Evolutionary conservation across 495 filamentous ascomycete genomes (phyloP), one percentile per base, ranked within the genome.

Genomic region (Diplogelasinospora grovesii): DNA sequence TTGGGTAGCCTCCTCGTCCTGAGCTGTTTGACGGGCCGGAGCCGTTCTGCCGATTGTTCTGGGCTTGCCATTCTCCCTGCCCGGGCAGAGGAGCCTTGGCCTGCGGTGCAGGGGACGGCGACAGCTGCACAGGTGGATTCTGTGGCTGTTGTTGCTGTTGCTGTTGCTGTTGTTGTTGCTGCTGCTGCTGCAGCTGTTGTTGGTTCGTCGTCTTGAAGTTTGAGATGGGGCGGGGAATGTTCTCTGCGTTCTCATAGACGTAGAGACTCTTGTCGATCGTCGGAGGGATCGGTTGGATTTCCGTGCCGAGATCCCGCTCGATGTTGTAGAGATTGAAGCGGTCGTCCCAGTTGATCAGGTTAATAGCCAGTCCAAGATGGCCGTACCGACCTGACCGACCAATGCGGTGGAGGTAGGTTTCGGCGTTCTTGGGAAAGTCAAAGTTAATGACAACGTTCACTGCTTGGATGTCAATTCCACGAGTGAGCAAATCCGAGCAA

Each of bases 371-470:
- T 70, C 92, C 92, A 57, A 97, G 73, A 67, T 99, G 92, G 41
- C 92, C 92, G 57, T 95, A 99, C 40, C 92, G 86, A 42, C 92
- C 92, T 28, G 92, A 99, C 50, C 92, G 85, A 63, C 92, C 92
- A 60, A 99, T 97, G 46, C 92, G 89, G 65, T 99, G 92, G 16
- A 99, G 85, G 60, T 99, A 99, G 0, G 92, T 99, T 64, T 99
- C 92, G 16, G 92, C 93, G 54, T 99, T 97, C 71, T 99, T 99
- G 6, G 92, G 92, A 65, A 99, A 99, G 57, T 99, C 92, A 53
- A 99, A 99, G 64, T 99, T 99, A 74, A 99, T 99, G 51, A 99
- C 92, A 34, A 99, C 92, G 51, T 99, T 99, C 49, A 99, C 92
- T 14, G 93, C 92, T 68, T 99, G 92, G 51, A 99, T 99, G 65